Percentiles rank a stretch among this genome's conserved stretches.
phyloP scores from a whole-genome alignment of 768 basidiomycete species.

The Auricularia auricula-judae region DNA sequence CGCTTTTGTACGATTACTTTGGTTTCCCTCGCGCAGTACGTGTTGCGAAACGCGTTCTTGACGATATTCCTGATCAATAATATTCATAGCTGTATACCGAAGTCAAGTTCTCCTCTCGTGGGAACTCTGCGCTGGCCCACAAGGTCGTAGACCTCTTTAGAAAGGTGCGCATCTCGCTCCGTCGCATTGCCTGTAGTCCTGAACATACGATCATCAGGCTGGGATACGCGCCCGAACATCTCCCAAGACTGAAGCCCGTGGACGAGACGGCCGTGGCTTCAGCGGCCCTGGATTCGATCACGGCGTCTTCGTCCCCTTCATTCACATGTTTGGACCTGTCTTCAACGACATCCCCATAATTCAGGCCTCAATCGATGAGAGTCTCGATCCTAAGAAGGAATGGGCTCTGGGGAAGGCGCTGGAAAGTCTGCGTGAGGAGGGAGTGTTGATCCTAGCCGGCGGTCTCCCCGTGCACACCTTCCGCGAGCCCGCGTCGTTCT shows the following conservation, averaged over 20 bases:
- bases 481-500: conserved; percentile 38
- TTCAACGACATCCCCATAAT: conserved; percentile 56
- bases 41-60: not conserved
- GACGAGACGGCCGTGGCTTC: conserved; percentile 56
- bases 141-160: conserved; percentile 51
- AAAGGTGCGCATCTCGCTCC: conserved; percentile 25
- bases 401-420: conserved; percentile 58
- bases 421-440: conserved; percentile 39
- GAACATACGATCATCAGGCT: conserved; percentile 24
- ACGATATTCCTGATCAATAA: not conserved
- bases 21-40: conserved; percentile 37
- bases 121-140: conserved; percentile 44
- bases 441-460: conserved; percentile 42
- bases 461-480: conserved; percentile 63
- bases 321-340: conserved; percentile 63
- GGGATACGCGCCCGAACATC: conserved; percentile 43
- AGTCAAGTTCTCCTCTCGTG: conserved; percentile 52
- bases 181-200: too few relatives aligned
- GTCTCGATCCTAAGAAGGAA: conserved; percentile 46
- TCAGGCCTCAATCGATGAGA: conserved; percentile 55
- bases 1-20: conserved; percentile 65
- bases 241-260: conserved; percentile 40
- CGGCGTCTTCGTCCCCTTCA: conserved; percentile 73
- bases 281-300: conserved; percentile 60
- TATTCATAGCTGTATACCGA: conserved; percentile 38